Conservation (phyloP, 768 basidiomycete genomes). For the Coprinopsis sp. region DNA sequence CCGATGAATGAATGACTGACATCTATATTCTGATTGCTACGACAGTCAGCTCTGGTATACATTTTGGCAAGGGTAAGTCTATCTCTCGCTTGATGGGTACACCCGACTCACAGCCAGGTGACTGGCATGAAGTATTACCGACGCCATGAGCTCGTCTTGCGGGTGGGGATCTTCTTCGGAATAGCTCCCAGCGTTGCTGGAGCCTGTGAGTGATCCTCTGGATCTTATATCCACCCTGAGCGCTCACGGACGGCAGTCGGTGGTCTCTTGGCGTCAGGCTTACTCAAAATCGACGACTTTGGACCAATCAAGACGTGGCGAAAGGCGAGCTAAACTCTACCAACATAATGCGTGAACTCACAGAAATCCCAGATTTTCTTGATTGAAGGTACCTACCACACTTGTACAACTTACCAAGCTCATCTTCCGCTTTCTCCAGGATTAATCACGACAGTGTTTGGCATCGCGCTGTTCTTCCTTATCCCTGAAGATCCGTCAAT, state of each 20-base stretch:
- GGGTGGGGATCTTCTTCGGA: slow-evolving; percentile 33
- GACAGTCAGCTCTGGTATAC: slow-evolving; percentile 35
- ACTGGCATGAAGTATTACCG: slow-evolving; percentile 26
- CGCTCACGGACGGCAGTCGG: slow-evolving; percentile 25
- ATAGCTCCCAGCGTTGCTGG: slow-evolving; percentile 30
- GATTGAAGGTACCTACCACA: slow-evolving; percentile 21
- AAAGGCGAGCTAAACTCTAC: slow-evolving; percentile 19
- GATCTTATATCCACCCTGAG: neutral
- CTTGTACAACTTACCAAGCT: neutral
- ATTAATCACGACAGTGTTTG: slow-evolving; percentile 23
- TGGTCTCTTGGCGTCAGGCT: slow-evolving; percentile 33
- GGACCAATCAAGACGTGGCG: slow-evolving; percentile 29
- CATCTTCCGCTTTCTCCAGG: slow-evolving; percentile 10
- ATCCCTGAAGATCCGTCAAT: slow-evolving; percentile 21
- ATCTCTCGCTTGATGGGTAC: slow-evolving; percentile 6
- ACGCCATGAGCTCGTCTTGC: slow-evolving; percentile 28
- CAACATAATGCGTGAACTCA: neutral
- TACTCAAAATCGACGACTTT: slow-evolving; percentile 28
- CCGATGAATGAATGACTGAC: slow-evolving; percentile 1
- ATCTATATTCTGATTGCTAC: neutral
- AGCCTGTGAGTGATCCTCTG: slow-evolving; percentile 22
- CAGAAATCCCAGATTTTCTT: slow-evolving; percentile 23
- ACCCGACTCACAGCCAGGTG: neutral
- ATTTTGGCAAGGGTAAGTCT: slow-evolving; percentile 30
- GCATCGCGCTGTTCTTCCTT: slow-evolving; percentile 18